These are phyloP conservation scores for Zalaria obscura DNA, from an alignment of 2,329 filamentous ascomycete species.

Conservation along the genomic window DNA sequence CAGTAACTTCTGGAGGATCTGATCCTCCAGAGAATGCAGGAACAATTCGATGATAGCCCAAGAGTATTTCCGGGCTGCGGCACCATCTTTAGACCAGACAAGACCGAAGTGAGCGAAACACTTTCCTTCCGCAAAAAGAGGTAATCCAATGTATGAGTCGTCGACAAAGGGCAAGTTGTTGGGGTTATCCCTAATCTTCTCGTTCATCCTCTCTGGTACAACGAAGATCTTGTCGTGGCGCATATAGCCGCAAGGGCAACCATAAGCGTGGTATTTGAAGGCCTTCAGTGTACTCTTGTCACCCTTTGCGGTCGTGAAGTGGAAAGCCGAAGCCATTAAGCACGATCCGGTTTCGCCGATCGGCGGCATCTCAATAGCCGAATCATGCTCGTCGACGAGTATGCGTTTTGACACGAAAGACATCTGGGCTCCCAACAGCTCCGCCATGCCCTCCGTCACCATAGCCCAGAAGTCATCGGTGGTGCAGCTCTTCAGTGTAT, in stretches of 20 bases:
- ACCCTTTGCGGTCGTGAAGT: slow-evolving; percentile 46
- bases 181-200: slow-evolving; percentile 43
- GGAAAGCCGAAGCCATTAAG: slow-evolving; percentile 51
- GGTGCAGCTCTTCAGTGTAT: slow-evolving; percentile 35
- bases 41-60: slow-evolving; percentile 57
- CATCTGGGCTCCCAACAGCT: slow-evolving; percentile 50
- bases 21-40: slow-evolving; percentile 53
- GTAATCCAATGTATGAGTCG: slow-evolving; percentile 54
- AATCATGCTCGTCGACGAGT: slow-evolving; percentile 42
- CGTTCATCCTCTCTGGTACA: slow-evolving; percentile 46
- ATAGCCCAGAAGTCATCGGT: slow-evolving; percentile 49
- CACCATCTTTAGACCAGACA: slow-evolving; percentile 54
- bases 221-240: slow-evolving; percentile 58
- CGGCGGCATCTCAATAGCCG: slow-evolving; percentile 45
- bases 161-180: slow-evolving; percentile 46
- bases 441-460: slow-evolving; percentile 49
- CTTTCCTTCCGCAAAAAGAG: slow-evolving; percentile 49
- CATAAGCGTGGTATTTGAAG: slow-evolving; percentile 50
- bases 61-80: slow-evolving; percentile 38
- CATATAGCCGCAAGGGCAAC: slow-evolving; percentile 54
- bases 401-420: slow-evolving; percentile 54
- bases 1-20: slow-evolving; percentile 44
- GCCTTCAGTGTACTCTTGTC: slow-evolving; percentile 40
- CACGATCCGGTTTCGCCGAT: slow-evolving; percentile 47
- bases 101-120: slow-evolving; percentile 58